phyloP scores from a whole-genome alignment of 2,329 filamentous ascomycete species.

The Pseudogymnoascus sp. region DNA sequence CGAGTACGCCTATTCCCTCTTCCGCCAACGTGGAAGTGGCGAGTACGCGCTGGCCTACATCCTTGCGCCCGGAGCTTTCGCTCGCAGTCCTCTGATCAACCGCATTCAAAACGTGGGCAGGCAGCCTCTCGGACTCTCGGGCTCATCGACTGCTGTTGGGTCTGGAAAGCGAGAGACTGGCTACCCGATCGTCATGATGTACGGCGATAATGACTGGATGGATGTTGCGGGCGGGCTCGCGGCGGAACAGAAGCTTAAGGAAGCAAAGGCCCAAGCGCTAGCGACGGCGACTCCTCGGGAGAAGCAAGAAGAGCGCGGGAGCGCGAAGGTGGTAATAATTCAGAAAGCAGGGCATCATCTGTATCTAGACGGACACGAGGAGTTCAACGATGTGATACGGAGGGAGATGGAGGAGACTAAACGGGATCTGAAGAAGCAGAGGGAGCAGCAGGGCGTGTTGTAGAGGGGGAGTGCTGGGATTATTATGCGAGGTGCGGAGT shows the following conservation, averaged over 20 bases:
- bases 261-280: conserved; percentile 53
- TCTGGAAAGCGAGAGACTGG: conserved; percentile 42
- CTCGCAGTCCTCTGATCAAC: conserved; percentile 76
- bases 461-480: not conserved
- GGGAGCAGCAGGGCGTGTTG: not conserved
- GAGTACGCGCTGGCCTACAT: conserved; percentile 92
- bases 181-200: conserved; percentile 84
- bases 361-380: conserved; percentile 61
- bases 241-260: conserved; percentile 68
- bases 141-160: not conserved
- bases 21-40: conserved; percentile 82
- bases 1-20: conserved; percentile 89
- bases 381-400: conserved; percentile 59
- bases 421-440: conserved; percentile 17
- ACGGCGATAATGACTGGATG: conserved; percentile 99
- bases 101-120: conserved; percentile 80
- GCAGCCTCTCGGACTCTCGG: conserved; percentile 37
- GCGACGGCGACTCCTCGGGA: conserved; percentile 58
- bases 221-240: conserved; percentile 79
- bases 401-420: conserved; percentile 54
- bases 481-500: not conserved
- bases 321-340: conserved; percentile 74
- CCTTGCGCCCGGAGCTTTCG: conserved; percentile 87
- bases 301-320: conserved; percentile 63
- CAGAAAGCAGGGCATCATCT: conserved; percentile 62